A percentile compares a stretch with the other conserved stretches of the same genome.
Conservation (phyloP, 208 protist species). For the Lotmaria passim region DNA sequence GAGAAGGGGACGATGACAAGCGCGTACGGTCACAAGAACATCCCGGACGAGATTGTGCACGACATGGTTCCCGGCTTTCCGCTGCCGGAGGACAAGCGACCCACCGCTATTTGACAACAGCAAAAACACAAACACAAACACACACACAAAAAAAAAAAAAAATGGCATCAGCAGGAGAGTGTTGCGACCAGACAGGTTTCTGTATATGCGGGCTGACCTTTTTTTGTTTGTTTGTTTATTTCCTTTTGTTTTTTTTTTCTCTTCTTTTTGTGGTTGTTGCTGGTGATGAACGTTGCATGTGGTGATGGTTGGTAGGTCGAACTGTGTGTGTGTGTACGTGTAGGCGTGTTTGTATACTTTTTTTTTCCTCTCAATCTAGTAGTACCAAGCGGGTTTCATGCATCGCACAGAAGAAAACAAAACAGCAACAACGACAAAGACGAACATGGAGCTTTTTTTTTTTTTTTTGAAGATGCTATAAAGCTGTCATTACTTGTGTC, state of each 20-base stretch:
- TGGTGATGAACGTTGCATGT: not conserved
- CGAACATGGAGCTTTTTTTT: too few species aligned
- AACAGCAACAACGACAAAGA: not conserved
- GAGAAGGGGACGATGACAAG: conserved; percentile 88
- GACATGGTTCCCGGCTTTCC: conserved; percentile 90
- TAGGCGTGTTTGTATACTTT: not conserved
- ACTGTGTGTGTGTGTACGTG: not conserved
- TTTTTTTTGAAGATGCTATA: too few species aligned
- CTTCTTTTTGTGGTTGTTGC: conserved; percentile 7
- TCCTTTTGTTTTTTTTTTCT: not conserved
- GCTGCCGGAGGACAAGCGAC: conserved; percentile 89
- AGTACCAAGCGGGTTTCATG: conserved; percentile 10
- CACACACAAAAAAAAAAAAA: not conserved
- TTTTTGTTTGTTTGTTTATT: too few species aligned
- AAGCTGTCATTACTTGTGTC: too few species aligned
- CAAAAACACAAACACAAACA: not conserved
- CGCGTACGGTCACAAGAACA: conserved; percentile 84
- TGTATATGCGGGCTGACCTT: too few species aligned
- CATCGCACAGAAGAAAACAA: not conserved
- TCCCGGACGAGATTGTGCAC: conserved; percentile 85
- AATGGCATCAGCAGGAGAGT: not conserved
- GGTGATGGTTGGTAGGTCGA: not conserved
- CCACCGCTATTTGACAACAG: conserved; percentile 27
- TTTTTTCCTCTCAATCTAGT: conserved; percentile 6
- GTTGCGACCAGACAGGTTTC: too few species aligned